Base-by-base conservation (phyloP, 2,329 filamentous ascomycete genomes). In the Albifimbria verrucaria region DNA sequence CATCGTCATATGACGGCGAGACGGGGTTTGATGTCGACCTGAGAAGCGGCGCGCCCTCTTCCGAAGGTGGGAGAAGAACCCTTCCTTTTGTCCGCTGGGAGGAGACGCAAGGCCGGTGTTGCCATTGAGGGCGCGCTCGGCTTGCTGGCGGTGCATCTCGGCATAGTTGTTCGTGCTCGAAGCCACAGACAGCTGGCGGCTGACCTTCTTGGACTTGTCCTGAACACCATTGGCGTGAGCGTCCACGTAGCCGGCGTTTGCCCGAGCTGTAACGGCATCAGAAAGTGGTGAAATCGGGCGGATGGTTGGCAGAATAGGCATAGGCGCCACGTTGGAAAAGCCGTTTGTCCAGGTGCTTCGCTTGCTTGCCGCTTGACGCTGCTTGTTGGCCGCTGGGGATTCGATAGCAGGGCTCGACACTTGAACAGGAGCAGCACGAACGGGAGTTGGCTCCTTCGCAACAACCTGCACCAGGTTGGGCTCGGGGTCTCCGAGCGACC, bases 21-120 rank as follows among this genome's bases (percentile, higher is more conserved):
- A 88, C 84, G 7, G 87, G 15, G 86, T 87, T 67, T 93, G 90
- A 66, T 96, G 92, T 53, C 93, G 87, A 46, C 94, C 94, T 23
- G 94, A 99, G 55, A 99, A 87, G 60, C 94, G 83, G 61, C 94
- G 85, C 24, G 95, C 94, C 49, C 93, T 87, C 73, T 99, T 99
- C 52, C 94, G 85, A 7, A 99, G 80, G 68, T 99, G 94, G 1
- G 94, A 97, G 74, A 99, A 99, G 77, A 99, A 99, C 71, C 94
- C 91, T 70, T 99, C 94, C 67, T 95, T 95, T 52, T 92, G 89
- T 18, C 83, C 89, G 62, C 82, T 87, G 0, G 87, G 85, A 4
- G 92, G 90, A 6, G 91, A 94, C 17, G 82, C 85, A 22, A 92
- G 77, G 21, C 87, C 89, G 28, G 81, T 82, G 63, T 88, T 86